These are phyloP conservation scores for Neofusicoccum cordaticola DNA, from an alignment of 2,329 filamentous ascomycete species.

Conservation along the genomic window DNA sequence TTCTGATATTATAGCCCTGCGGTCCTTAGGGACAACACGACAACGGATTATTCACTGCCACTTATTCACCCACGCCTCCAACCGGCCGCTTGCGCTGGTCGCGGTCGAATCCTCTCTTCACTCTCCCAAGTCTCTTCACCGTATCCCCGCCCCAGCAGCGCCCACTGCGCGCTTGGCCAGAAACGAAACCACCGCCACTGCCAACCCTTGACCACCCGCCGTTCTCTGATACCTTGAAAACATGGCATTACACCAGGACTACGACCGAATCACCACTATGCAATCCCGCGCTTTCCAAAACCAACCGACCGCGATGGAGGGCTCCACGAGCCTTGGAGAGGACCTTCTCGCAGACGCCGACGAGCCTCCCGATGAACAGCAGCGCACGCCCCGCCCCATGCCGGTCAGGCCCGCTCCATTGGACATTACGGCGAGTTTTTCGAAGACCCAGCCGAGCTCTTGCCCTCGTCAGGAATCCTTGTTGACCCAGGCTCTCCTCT, in stretches of 20 bases:
- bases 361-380: conserved; percentile 73
- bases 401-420: conserved; percentile 37
- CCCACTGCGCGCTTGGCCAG: not conserved
- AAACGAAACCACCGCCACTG: not conserved
- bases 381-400: conserved; percentile 46
- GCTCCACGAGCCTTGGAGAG: conserved; percentile 34
- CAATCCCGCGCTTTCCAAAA: conserved; percentile 31
- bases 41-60: conserved; percentile 12
- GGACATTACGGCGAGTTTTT: conserved; percentile 39
- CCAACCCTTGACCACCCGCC: not conserved
- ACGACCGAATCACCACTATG: conserved; percentile 25
- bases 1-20: conserved; percentile 36
- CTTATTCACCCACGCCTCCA: not conserved
- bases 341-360: conserved; percentile 76
- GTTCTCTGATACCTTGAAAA: not conserved
- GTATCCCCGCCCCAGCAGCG: not conserved
- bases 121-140: not conserved
- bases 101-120: not conserved
- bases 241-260: conserved; percentile 36
- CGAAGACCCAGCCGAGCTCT: conserved; percentile 48
- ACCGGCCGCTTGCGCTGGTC: conserved; percentile 4
- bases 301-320: conserved; percentile 25
- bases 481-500: conserved; percentile 77
- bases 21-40: conserved; percentile 35
- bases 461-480: conserved; percentile 71